Evolutionary conservation across 2,329 filamentous ascomycete genomes (phyloP), one percentile per base, ranked within the genome.

Genomic region (Lachnellula arida): DNA sequence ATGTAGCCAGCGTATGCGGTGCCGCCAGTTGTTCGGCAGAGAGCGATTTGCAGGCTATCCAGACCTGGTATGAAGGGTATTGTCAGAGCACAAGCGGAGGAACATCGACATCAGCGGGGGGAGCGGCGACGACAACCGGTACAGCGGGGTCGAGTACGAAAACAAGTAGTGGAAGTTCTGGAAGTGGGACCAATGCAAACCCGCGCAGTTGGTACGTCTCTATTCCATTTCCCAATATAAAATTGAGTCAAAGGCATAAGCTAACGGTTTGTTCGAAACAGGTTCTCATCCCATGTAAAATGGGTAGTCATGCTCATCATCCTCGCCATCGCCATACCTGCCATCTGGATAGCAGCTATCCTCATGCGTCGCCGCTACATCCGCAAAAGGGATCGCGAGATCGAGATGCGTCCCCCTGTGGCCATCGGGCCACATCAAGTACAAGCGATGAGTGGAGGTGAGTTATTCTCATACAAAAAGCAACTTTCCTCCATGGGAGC

Each of bases 221-320:
- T 43, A 8, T 15, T 22, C 14, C 25, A 40, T 15, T 15, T 46
- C 19, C 39, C 17, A 22, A 35, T 47, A 37, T 47, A 11, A 11
- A 22, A 28, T 6, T 34, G 34, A 34, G 28, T 32, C 9, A 32
- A 32, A 32, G 3, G 28, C 11, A 44, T 28, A n/a, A 34, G 34
- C 46, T 61, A 59, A 54, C 49, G 32, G 46, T 19, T 17, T 35
- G 37, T 22, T 25, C 44, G 4, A 37, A 34, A 46, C 59, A 90
- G 88, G 87, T 73, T 89, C 49, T 78, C 80, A 7, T 78, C 76
- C 28, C 89, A 93, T 71, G 90, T 82, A 76, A 80, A 85, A 75
- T 96, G 89, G 89, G 82, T 95, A 46, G 78, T 93, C 60, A 90
- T 94, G 79, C 78, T 94, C 52, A 85, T 91, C 61, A 75, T 93